These are phyloP conservation scores for Henckelia pumila DNA, from an alignment of 257 asterid species.

Conservation along the genomic window DNA sequence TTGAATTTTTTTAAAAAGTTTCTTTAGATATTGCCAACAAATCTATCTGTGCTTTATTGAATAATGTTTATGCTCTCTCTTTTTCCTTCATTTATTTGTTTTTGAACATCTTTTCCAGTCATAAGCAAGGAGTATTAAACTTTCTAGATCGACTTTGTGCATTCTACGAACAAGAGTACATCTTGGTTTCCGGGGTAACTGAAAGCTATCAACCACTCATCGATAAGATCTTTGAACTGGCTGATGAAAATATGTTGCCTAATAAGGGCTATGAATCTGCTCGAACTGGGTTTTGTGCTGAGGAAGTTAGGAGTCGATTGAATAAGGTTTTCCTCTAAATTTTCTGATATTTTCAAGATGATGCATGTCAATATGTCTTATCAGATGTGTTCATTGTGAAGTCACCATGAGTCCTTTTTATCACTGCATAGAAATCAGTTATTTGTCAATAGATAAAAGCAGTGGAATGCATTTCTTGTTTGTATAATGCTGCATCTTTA, in stretches of 20 bases:
- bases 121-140: constrained; percentile 68
- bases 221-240: constrained; percentile 67
- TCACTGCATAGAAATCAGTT: neutral
- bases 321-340: constrained; percentile 55
- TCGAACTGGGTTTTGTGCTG: constrained; percentile 57
- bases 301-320: constrained; percentile 45
- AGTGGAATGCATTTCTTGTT: neutral
- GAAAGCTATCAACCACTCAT: constrained; percentile 51
- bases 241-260: constrained; percentile 76
- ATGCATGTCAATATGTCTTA: constrained; percentile 13
- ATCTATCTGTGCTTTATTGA: constrained; percentile 9
- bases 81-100: constrained; percentile 4
- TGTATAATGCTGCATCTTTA: neutral
- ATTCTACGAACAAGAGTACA: constrained; percentile 60
- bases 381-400: constrained; percentile 12
- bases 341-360: constrained; percentile 11
- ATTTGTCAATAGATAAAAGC: neutral
- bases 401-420: constrained; percentile 7
- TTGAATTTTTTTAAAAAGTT: constrained; percentile 17
- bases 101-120: constrained; percentile 50
- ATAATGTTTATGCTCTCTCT: neutral
- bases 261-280: constrained; percentile 60
- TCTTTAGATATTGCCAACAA: neutral
- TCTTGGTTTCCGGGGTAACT: constrained; percentile 41
- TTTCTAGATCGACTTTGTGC: constrained; percentile 86